Base-by-base conservation (phyloP, 768 basidiomycete genomes). In the Tulasnella sp. region DNA sequence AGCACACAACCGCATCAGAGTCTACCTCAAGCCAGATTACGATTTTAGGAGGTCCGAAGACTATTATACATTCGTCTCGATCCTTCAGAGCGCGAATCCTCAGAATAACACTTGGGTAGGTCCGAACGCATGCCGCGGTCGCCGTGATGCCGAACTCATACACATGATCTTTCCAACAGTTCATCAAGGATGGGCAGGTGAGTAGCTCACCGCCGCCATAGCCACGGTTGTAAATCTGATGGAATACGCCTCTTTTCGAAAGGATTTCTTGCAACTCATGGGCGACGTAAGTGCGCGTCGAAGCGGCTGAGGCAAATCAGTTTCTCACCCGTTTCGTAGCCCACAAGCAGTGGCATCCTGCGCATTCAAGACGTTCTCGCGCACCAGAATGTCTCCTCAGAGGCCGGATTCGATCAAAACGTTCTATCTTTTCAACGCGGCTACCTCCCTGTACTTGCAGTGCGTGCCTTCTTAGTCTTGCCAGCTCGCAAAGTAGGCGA, bases 401-500 rank as follows among this genome's bases (percentile, higher is more conserved):
- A 39, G 24, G 34, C 27, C 39, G 34, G 34, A 1, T 16, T 16
- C 19, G 38, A 38, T 31, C 39, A 16, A 36, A 21, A 19, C 16
- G 38, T 27, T 10, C 44, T 74, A n/a, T 76, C 44, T 6, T 76
- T 58, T 24, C 75, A 76, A 42, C 44, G 75, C 19, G 75, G 75
- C 24, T 76, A 52, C 38, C 34, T 76, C 48, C 75, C 46, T 76
- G 24, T 76, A 18, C 75, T 76, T 10, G 56, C 56, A 24, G 75
- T 76, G 14, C 12, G 75, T 48, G 24, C 75, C 21, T 48, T 24
- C 75, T 27, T n/a, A 3, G 42, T 44, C 14, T 7, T 1, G 42
- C 36, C 46, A 48, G 6, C 48, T 52, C 71, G 36, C n/a, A 3
- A 9, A 16, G 7, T 7, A 4, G 8, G 24, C 14, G 19, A n/a